phyloP scores from a whole-genome alignment of 2,329 filamentous ascomycete species.

The Nemania sp. region DNA sequence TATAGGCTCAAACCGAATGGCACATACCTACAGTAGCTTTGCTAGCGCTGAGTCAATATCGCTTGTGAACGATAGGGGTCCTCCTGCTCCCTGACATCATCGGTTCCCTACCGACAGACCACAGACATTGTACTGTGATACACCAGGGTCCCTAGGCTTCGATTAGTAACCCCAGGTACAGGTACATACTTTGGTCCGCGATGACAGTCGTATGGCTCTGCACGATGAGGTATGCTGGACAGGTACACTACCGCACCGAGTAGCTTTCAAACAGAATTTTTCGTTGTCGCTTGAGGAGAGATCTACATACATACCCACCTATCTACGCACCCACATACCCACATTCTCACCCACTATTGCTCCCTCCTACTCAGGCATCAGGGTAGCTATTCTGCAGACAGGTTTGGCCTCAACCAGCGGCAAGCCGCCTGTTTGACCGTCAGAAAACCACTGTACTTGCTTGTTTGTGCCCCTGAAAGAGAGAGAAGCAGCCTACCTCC shows the following conservation, averaged over 20 bases:
- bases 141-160: no score
- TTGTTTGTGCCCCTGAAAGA: background rate
- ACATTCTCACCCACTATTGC: conserved; percentile 19
- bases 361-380: conserved; percentile 5
- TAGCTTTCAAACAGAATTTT: background rate
- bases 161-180: no score
- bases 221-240: background rate
- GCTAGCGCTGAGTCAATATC: background rate
- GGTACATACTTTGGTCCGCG: background rate
- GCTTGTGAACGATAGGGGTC: background rate
- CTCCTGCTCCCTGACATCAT: conserved; percentile 17
- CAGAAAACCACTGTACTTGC: background rate
- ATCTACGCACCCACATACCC: conserved; percentile 22
- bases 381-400: conserved; percentile 6
- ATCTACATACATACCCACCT: conserved; percentile 23
- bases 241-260: background rate
- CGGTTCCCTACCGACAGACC: no score
- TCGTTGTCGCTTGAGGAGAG: conserved; percentile 12
- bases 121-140: no score
- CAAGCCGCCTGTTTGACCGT: conserved; percentile 6
- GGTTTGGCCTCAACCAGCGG: conserved; percentile 11
- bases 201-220: conserved; percentile 2
- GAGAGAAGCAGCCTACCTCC: background rate
- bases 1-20: background rate
- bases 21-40: background rate